Evolutionary conservation across 768 basidiomycete genomes (phyloP), one percentile per base, ranked within the genome.

Genomic region (Rhodotorula diobovata): DNA sequence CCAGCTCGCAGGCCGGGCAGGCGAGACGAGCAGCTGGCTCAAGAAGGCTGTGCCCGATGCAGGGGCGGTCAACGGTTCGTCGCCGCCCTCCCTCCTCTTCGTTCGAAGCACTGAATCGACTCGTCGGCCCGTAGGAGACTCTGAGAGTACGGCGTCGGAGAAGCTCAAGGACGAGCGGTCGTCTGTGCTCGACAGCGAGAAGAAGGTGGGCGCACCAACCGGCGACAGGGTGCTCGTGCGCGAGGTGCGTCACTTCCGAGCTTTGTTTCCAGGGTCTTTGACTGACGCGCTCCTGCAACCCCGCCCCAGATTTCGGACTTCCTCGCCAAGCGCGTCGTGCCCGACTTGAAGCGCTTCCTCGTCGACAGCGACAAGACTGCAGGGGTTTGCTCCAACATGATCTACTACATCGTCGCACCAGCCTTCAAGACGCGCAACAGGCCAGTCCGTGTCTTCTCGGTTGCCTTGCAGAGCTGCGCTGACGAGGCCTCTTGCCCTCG

Each of bases 331-430:
- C 73, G 63, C 16, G 56, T 66, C 10, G 61, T 73, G 9, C 57
- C 61, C n/a, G 68, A 70, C 61, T 50, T 71, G 53, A 64, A 67
- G 10, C 67, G 70, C 73, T 88, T 96, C 79, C 81, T 95, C 63
- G 82, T 88, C 74, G 95, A 98, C 72, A 86, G 86, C 48, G 95
- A 98, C 81, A 91, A 87, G 80, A 85, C 93, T 30, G 81, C 86
- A 20, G 84, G 86, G n/a, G 85, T 87, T 12, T 94, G 91, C 80
- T 89, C 84, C 66, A 92, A 90, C 76, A 87, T 98, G 54, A 84
- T 90, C 28, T 90, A 92, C 75, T 91, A 91, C 76, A 86, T 95
- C 54, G 84, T 95, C 43, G 86, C 84, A 51, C 91, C 94, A 1
- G 86, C 88, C 1, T 83, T 95, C 82, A 90, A 90, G 79, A 86